Evolutionary conservation across 73 alveolate genomes (phyloP).

Genomic region (Paramecium primaurelia): DNA sequence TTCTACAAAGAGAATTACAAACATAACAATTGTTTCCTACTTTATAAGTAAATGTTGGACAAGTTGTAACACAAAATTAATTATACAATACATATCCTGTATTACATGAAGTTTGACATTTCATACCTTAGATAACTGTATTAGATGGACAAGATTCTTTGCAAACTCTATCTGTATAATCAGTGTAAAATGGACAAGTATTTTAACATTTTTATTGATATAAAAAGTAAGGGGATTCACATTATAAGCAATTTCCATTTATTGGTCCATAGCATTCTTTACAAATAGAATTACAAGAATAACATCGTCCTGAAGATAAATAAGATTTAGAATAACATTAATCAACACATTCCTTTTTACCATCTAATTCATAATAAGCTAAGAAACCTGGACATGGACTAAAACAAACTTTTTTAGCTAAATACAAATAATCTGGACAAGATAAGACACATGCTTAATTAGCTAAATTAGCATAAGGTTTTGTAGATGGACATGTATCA

Average conservation of each 20-base stretch:
- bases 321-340: neutral
- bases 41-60: neutral
- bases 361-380: neutral
- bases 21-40: neutral
- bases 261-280: neutral
- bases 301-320: neutral
- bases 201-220: neutral
- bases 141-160: neutral
- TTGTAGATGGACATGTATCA: neutral
- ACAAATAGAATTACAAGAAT: neutral
- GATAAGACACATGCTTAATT: neutral
- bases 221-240: neutral
- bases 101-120: neutral
- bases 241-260: neutral
- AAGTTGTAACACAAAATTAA: neutral
- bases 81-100: neutral
- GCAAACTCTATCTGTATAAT: neutral
- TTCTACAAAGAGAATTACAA: neutral
- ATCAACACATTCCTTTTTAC: neutral
- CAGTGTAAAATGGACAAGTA: neutral
- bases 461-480: neutral
- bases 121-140: neutral
- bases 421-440: neutral
- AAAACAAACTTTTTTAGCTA: neutral
- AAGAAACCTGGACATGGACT: neutral